Evolutionary conservation across 2,329 filamentous ascomycete genomes (phyloP), one percentile per base, ranked within the genome.

Genomic region (Emmonsiellopsis sp.): DNA sequence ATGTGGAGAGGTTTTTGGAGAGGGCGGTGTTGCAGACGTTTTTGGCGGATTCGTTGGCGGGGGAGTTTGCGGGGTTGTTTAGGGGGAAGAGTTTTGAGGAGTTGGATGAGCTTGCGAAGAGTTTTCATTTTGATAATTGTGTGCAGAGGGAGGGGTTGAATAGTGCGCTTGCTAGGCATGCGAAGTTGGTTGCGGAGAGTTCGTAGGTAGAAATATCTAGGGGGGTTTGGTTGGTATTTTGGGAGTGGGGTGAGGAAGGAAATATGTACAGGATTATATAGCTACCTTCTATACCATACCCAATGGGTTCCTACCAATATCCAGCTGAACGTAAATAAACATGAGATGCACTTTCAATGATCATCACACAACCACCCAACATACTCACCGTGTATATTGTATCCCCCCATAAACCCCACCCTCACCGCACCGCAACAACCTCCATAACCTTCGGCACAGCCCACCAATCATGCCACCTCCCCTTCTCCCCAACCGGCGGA

Each of bases 31-130:
- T 75, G 58, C 73, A 79, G 62, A 72, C 72, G 2, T 74, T 76
- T 58, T 61, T 83, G 59, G 74, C 75, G 7, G 74, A 76, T 54
- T 78, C 76, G 50, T 68, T 79, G 54, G 70, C 70, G 5, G 73
- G 76, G 63, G 81, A 83, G 62, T 76, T 80, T 63, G 79, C 79
- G 0, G 74, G 76, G 59, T 64, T 80, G 34, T 84, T 84, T 58
- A 65, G 68, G 41, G 76, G 67, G 3, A 79, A 78, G 69, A 71
- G 65, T 0, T 63, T 75, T 51, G 73, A 75, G 31, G 75, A 82
- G 57, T 61, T 84, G 26, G 80, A 84, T 55, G 76, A 75, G 54
- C 65, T 81, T 44, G 78, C 78, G 0, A 67, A 63, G 11, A 79
- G 73, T 54, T 83, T 83, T 60, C 70, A 71, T 30, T 75, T 81